Percentiles rank a stretch among this genome's conserved stretches.
Evolutionary conservation across 2,329 filamentous ascomycete species (phyloP).

Genomic region (Nannizziopsis arthrosporioides): DNA sequence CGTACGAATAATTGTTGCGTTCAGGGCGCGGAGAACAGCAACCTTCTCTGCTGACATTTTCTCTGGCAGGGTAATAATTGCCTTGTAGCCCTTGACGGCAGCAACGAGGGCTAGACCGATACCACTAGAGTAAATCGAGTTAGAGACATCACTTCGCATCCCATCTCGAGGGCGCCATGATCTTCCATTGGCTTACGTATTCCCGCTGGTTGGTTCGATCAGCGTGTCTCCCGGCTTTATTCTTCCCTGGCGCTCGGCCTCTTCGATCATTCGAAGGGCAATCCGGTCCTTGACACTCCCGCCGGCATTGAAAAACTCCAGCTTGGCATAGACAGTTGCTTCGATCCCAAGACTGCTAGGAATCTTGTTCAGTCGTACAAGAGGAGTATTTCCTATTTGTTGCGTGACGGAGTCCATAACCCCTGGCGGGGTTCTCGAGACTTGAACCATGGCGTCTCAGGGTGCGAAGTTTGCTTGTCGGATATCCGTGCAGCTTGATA

Average conservation of each 20-base stretch:
- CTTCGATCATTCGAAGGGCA: slow-evolving; percentile 92
- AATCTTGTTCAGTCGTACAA: slow-evolving; percentile 85
- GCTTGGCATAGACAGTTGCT: slow-evolving; percentile 78
- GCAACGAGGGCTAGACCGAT: slow-evolving; percentile 90
- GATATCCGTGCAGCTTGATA: neutral
- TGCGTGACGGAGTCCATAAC: slow-evolving; percentile 60
- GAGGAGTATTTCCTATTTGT: slow-evolving; percentile 90
- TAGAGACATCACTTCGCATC: neutral
- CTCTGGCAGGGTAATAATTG: slow-evolving; percentile 95
- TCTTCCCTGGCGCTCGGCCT: slow-evolving; percentile 77
- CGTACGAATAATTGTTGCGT: slow-evolving; percentile 94
- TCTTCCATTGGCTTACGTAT: slow-evolving; percentile 48
- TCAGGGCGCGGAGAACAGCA: slow-evolving; percentile 80
- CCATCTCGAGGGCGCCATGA: neutral
- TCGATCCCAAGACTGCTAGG: slow-evolving; percentile 83
- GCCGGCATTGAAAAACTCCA: slow-evolving; percentile 87
- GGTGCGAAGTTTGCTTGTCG: neutral
- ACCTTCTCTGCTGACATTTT: slow-evolving; percentile 99
- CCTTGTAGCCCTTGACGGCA: slow-evolving; percentile 94
- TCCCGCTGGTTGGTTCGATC: slow-evolving; percentile 95
- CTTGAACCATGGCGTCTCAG: neutral
- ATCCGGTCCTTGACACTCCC: slow-evolving; percentile 93
- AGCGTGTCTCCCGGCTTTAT: slow-evolving; percentile 96
- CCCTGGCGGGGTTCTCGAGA: slow-evolving; percentile 35
- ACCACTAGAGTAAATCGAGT: slow-evolving; percentile 40